phyloP scores from a whole-genome alignment of 768 basidiomycete species.

The Tricholoma hemisulphureum region DNA sequence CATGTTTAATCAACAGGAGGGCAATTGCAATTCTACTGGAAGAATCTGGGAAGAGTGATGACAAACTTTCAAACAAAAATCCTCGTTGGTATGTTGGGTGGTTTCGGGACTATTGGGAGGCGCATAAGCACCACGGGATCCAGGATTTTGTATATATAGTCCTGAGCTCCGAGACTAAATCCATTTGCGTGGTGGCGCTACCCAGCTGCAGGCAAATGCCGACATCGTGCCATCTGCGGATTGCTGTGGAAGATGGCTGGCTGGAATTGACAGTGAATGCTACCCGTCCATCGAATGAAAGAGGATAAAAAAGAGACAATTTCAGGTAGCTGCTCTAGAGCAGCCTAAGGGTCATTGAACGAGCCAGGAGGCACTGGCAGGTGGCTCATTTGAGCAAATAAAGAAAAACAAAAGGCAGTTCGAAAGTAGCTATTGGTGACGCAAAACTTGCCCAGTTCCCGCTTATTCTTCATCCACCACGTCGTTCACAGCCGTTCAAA shows the following conservation, averaged over 20 bases:
- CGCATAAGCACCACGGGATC: conserved; percentile 1
- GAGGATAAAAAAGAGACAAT: not conserved
- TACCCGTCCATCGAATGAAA: not conserved
- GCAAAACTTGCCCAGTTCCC: conserved; percentile 33
- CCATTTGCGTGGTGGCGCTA: not conserved
- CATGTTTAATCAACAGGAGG: too few species aligned
- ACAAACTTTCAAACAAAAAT: not conserved
- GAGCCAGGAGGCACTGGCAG: not conserved
- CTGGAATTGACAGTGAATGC: not conserved
- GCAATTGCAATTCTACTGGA: not conserved
- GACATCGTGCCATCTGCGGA: not conserved
- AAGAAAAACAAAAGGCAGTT: conserved; percentile 34
- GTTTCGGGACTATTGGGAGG: not conserved
- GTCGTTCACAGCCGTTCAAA: conserved; percentile 47
- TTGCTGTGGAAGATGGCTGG: not conserved
- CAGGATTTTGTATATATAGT: conserved; percentile 5
- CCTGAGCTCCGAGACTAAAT: not conserved
- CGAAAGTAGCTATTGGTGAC: conserved; percentile 31
- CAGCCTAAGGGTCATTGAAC: not conserved
- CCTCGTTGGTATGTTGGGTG: not conserved
- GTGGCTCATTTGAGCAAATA: conserved; percentile 35
- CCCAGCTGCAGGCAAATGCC: conserved; percentile 4
- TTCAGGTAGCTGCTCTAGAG: not conserved
- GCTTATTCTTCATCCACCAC: conserved; percentile 44
- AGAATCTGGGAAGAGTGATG: not conserved